Evolutionary conservation across 2,329 filamentous ascomycete species (phyloP), one percentile per base, ranked within the genome.

Genomic region (Colletotrichum neosansevieriae): DNA sequence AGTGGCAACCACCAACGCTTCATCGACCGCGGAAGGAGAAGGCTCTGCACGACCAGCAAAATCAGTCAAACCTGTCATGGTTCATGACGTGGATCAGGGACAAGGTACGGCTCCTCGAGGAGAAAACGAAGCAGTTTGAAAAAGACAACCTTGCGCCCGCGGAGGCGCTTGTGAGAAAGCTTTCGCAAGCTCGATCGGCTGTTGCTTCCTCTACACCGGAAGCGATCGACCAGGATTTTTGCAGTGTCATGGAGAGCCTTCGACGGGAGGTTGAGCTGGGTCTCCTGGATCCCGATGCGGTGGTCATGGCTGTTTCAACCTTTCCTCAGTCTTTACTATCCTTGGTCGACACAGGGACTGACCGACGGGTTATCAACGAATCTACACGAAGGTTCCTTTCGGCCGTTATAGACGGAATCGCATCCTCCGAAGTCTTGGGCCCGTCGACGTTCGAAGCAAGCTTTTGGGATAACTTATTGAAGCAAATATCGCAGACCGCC

Each of bases 1-100:
- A 79, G 53, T 89, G 87, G 87, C 76, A 82, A 42, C 79, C 86
- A 9, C 86, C 87, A 9, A 81, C 76, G 12, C 66, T 76, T 3
- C 70, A 75, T 10, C 72, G 75, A 58, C 64, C 73, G 6, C 75
- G 75, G 4, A 72, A 71, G n/a, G 70, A 67, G 29, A 75, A 75
- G 62, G 70, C 70, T 42, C 53, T 56, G 32, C 54, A 21, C 4
- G 50, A 32, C 58, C 49, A 42, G 21, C 45, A 44, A 32, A 10
- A 34, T 19, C 40, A 47, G 15, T 50, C 24, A 6, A 32, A 17
- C 49, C n/a, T 17, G 24, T 44, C 50, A 21, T 49, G 42, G 42
- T 7, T 24, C 11, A 11, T 40, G 50, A 11, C 50, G 50, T 38
- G 36, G 36, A 38, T 38, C 10, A 15, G 36, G 29, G 29, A 24